Conservation (phyloP, 345 rosid species). For the Eucalyptus sp. region DNA sequence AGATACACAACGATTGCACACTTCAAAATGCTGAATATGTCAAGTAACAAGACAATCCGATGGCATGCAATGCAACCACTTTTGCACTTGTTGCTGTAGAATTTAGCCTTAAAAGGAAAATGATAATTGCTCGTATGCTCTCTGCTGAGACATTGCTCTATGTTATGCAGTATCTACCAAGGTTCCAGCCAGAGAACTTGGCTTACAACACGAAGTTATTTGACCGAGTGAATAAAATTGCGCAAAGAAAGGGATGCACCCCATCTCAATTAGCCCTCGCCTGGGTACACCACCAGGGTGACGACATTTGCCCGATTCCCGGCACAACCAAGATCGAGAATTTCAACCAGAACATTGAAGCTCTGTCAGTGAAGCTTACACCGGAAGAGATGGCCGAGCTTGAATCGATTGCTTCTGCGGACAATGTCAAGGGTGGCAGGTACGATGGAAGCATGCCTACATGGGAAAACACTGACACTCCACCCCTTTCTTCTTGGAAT, state of each 20-base stretch:
- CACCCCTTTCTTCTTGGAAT: slow-evolving; percentile 46
- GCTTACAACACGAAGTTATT: slow-evolving; percentile 1
- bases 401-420: slow-evolving; percentile 28
- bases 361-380: slow-evolving; percentile 40
- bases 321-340: background rate
- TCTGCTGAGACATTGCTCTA: background rate
- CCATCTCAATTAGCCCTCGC: background rate
- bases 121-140: background rate
- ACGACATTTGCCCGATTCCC: background rate
- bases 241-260: slow-evolving; percentile 3
- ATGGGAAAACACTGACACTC: slow-evolving; percentile 33
- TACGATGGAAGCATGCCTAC: background rate
- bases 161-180: background rate
- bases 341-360: slow-evolving; percentile 9
- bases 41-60: background rate
- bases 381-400: slow-evolving; percentile 49
- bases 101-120: background rate
- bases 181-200: background rate
- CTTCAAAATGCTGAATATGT: background rate
- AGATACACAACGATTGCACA: no score
- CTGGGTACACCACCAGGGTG: background rate
- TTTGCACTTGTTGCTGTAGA: background rate
- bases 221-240: background rate
- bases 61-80: background rate
- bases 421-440: slow-evolving; percentile 36